Percentiles rank a stretch among this genome's conserved stretches.
These are phyloP conservation scores for Neurospora sp. DNA, from an alignment of 495 filamentous ascomycete genomes.

Conservation along the genomic window DNA sequence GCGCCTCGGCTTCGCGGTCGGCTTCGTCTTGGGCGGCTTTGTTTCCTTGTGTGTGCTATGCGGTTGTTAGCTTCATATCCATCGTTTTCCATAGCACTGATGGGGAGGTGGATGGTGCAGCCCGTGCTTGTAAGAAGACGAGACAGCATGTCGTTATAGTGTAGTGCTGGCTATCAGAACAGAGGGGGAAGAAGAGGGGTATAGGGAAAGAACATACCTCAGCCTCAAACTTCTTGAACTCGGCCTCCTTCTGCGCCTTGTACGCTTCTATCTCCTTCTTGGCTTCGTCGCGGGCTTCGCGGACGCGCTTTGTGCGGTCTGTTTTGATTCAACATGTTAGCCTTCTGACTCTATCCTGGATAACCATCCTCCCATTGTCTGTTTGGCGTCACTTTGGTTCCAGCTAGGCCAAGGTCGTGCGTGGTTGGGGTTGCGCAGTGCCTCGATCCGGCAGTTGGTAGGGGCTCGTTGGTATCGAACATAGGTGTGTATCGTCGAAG, in stretches of 20 bases:
- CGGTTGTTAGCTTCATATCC: too few species aligned
- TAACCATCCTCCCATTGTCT: too few species aligned
- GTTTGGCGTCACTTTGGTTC: too few species aligned
- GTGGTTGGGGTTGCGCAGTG: background rate
- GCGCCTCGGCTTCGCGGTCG: constrained; percentile 65
- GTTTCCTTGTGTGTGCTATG: constrained; percentile 75
- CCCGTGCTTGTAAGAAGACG: too few species aligned
- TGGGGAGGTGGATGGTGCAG: too few species aligned
- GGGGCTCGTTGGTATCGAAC: too few species aligned
- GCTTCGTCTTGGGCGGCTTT: constrained; percentile 81
- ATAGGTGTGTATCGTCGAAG: too few species aligned
- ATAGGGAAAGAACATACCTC: constrained; percentile 45
- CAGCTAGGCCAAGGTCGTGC: too few species aligned
- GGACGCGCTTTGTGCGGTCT: constrained; percentile 97
- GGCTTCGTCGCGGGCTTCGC: constrained; percentile 86
- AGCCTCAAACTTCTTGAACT: constrained; percentile 90
- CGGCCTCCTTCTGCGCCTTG: constrained; percentile 76
- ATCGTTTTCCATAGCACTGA: too few species aligned
- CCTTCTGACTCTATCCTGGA: background rate
- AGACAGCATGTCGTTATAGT: too few species aligned
- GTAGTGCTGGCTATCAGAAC: too few species aligned
- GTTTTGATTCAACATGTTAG: background rate
- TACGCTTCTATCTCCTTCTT: constrained; percentile 98
- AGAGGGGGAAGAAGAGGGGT: too few species aligned
- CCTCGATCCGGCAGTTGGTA: background rate